A percentile compares a stretch with the other conserved stretches of the same genome.
Conservation (phyloP, 352 stramenopile genomes). For the Phytophthora multivora region DNA sequence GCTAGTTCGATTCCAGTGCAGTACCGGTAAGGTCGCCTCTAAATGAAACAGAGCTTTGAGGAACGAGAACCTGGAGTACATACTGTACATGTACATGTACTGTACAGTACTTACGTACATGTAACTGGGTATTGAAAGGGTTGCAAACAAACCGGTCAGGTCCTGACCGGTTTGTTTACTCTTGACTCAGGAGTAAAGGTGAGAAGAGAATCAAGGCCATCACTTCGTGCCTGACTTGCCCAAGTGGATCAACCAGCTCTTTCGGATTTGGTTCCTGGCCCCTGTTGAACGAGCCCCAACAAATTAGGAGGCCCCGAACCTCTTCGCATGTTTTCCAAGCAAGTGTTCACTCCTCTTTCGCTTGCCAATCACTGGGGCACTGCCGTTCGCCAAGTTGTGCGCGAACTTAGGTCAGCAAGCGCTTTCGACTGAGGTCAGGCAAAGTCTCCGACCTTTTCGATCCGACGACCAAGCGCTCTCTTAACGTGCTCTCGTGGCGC, state of each 20-base stretch:
- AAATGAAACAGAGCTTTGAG: too few species aligned
- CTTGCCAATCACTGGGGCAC: slow-evolving; percentile 21
- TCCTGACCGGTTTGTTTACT: too few species aligned
- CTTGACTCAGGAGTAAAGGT: too few species aligned
- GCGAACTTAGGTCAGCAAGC: slow-evolving; percentile 14
- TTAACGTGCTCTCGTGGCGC: slow-evolving; percentile 21
- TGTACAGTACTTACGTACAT: too few species aligned
- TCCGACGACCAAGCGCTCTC: slow-evolving; percentile 18
- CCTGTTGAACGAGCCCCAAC: neutral
- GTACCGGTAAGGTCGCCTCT: too few species aligned
- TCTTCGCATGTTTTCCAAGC: slow-evolving; percentile 20
- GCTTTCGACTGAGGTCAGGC: slow-evolving; percentile 23
- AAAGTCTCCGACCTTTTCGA: slow-evolving; percentile 29
- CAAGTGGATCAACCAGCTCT: neutral
- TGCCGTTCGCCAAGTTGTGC: slow-evolving; percentile 8
- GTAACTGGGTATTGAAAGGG: too few species aligned
- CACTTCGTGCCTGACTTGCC: neutral
- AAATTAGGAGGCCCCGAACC: neutral
- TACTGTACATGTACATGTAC: too few species aligned
- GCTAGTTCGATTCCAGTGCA: too few species aligned
- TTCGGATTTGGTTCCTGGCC: slow-evolving; percentile 1
- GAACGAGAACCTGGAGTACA: too few species aligned
- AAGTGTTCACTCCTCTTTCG: neutral
- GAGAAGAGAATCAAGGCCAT: slow-evolving; percentile 11
- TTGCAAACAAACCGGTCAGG: too few species aligned